Base-by-base conservation (phyloP, 2,329 filamentous ascomycete species). In the Tolypocladium ophioglossoides region DNA sequence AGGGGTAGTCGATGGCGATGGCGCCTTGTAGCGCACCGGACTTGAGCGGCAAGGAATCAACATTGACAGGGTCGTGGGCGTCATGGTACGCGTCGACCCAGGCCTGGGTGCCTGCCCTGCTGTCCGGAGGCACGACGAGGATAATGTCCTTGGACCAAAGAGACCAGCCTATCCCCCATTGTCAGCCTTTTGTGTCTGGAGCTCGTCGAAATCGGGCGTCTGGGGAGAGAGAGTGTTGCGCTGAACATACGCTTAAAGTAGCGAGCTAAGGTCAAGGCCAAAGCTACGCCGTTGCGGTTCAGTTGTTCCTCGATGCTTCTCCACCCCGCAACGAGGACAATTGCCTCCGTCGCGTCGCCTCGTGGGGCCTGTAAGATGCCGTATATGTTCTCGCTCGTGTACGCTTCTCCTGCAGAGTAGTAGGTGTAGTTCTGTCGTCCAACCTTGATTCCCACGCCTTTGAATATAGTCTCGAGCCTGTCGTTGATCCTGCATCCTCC, bases 131-230 rank as follows among this genome's bases (percentile, higher is more conserved):
- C 49, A 99, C 80, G 7, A 99, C 73, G 62, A 99, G 84, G 55
- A 99, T 92, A 61, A 99, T 96, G 68, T 99, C 94, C 71, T 99
- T 99, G 56, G 91, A 96, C 94, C 94, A 99, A 32, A 99, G 78
- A 52, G 91, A 96, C 94, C 94, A 99, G 62, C 87, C 82, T 85
- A 38, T 30, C 11, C n/a, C 12, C 11, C n/a, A 16, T 39, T 53
- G 53, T 67, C 37, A 69, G 61, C 56, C 40, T 14, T 34, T 39
- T 22, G 11, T 20, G 34, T 24, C 2, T n/a, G 20, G 20, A 52
- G 16, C 8, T 9, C 44, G 16, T 20, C 18, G 16, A n/a, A 10
- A 44, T 30, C n/a, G 41, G 22, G 8, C 9, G 14, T 22, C 14
- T 20, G 27, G 8, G 32, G 8, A 18, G 27, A 27, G 3, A 27